phyloP scores from a whole-genome alignment of 2,329 filamentous ascomycete genomes.

The Colletotrichum agaves region DNA sequence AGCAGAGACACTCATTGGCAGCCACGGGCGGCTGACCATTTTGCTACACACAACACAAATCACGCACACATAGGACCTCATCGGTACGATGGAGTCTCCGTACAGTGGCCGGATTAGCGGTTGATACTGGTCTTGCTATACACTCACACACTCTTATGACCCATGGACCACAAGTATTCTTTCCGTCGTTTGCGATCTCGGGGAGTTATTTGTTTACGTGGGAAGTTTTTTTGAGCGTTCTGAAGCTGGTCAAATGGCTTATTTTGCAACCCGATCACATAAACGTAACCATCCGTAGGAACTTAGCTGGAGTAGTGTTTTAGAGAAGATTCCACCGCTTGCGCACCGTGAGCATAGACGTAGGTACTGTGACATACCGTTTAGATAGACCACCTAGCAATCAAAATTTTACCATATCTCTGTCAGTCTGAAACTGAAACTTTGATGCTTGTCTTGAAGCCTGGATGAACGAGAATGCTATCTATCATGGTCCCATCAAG shows the following conservation, averaged over 20 bases:
- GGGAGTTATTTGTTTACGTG: constrained; percentile 12
- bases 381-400: constrained; percentile 35
- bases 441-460: too few species aligned
- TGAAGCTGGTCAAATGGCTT: constrained; percentile 11
- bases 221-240: not conserved
- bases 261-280: constrained; percentile 19
- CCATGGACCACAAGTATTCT: constrained; percentile 18
- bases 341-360: constrained; percentile 24
- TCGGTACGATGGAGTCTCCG: constrained; percentile 30
- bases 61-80: constrained; percentile 14
- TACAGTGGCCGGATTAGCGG: constrained; percentile 23
- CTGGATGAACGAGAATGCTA: too few species aligned
- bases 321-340: constrained; percentile 12
- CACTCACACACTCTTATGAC: constrained; percentile 23
- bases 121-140: constrained; percentile 36
- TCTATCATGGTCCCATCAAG: too few species aligned
- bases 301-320: not conserved
- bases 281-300: constrained; percentile 7
- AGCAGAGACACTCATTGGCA: constrained; percentile 14
- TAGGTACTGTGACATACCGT: constrained; percentile 26
- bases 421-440: not conserved
- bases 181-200: constrained; percentile 7
- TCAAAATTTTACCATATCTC: constrained; percentile 17
- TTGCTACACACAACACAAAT: constrained; percentile 25
- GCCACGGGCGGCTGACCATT: constrained; percentile 14